Percentiles rank a stretch among this genome's conserved stretches.
Evolutionary conservation across 176 grass and related monocot genomes (phyloP).

Genomic region (Carex parvula): DNA sequence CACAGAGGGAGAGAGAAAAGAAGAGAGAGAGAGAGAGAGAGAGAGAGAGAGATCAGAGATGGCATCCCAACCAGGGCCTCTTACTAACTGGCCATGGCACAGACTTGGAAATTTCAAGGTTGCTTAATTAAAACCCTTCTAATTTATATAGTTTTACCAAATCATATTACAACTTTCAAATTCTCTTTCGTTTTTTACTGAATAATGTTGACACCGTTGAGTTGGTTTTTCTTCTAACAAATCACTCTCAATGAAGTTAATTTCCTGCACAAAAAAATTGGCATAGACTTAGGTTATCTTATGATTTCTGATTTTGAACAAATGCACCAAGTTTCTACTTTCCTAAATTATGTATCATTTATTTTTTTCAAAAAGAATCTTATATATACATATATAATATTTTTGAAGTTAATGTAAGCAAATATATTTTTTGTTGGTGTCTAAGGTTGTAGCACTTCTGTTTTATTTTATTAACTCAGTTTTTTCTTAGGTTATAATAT

Average conservation of each 20-base stretch:
- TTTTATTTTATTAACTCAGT: too few relatives aligned
- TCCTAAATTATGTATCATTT: neutral
- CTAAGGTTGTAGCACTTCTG: neutral
- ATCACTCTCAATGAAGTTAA: too few relatives aligned
- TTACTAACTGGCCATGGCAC: conserved; percentile 91
- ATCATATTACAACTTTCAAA: neutral
- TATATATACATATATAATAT: neutral
- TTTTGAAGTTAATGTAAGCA: neutral
- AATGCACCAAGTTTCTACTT: neutral
- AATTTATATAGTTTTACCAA: neutral
- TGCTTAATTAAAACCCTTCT: neutral
- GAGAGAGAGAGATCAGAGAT: conserved; percentile 28
- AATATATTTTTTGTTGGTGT: neutral
- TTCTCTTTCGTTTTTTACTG: neutral
- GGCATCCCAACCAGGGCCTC: conserved; percentile 73
- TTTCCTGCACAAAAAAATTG: too few relatives aligned
- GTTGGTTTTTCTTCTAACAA: neutral
- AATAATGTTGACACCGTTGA: neutral
- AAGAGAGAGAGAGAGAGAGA: too few relatives aligned
- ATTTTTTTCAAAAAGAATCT: too few relatives aligned
- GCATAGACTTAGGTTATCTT: too few relatives aligned
- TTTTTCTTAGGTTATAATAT: neutral
- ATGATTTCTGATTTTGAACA: neutral
- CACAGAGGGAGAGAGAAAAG: neutral
- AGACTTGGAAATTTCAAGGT: conserved; percentile 92